These are phyloP conservation scores for Pyricularia sp. DNA, from an alignment of 2,329 filamentous ascomycete genomes.

Conservation along the genomic window DNA sequence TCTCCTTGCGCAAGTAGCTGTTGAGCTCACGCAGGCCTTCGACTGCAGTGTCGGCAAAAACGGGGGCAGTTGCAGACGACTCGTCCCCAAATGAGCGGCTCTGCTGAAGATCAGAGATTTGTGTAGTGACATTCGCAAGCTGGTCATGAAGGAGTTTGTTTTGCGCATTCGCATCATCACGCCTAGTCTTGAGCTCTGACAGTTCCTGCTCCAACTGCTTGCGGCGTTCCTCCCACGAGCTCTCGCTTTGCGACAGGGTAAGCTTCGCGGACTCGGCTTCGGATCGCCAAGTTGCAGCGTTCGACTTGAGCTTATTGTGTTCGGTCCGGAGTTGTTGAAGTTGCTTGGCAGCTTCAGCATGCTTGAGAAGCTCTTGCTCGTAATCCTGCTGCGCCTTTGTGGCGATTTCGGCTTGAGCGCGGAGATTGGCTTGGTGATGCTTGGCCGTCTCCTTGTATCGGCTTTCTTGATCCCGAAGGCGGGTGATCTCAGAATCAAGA, in stretches of 20 bases:
- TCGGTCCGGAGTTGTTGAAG: slow-evolving; percentile 69
- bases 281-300: slow-evolving; percentile 59
- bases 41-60: slow-evolving; percentile 43
- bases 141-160: slow-evolving; percentile 86
- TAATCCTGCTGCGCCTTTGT: slow-evolving; percentile 90
- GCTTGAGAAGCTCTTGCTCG: slow-evolving; percentile 85
- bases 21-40: slow-evolving; percentile 84
- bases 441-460: slow-evolving; percentile 66
- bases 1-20: slow-evolving; percentile 82
- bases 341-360: slow-evolving; percentile 84
- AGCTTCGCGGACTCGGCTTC: slow-evolving; percentile 80
- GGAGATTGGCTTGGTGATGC: slow-evolving; percentile 82
- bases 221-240: slow-evolving; percentile 75
- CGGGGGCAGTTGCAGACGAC: slow-evolving; percentile 39
- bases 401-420: slow-evolving; percentile 86
- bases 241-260: slow-evolving; percentile 64
- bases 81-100: slow-evolving; percentile 42
- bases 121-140: slow-evolving; percentile 66
- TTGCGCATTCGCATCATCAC: slow-evolving; percentile 75
- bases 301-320: slow-evolving; percentile 68
- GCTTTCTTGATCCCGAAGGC: slow-evolving; percentile 74
- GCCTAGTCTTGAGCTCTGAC: slow-evolving; percentile 59
- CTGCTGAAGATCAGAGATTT: slow-evolving; percentile 70
- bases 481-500: slow-evolving; percentile 64
- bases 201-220: slow-evolving; percentile 76